Evolutionary conservation across 2,329 filamentous ascomycete genomes (phyloP), one percentile per base, ranked within the genome.

Genomic region (Fusarium sambucinum): DNA sequence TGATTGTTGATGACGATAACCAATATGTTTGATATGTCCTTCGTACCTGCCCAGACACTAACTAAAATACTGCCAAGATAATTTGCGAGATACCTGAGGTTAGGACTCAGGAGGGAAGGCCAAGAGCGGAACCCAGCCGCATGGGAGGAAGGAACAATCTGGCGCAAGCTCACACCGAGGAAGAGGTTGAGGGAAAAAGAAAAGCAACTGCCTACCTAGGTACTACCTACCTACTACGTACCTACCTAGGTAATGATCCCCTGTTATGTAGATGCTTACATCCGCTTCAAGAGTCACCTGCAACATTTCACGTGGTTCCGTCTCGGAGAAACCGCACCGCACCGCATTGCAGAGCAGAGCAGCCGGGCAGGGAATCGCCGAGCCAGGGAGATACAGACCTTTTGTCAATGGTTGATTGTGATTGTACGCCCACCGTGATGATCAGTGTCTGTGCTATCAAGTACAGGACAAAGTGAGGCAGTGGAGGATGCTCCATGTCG

Each of bases 381-480:
- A 50, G 46, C 32, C 30, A 25, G 13, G 21, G 32, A 50, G 30
- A 32, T 32, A 50, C 23, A 30, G 46, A 35, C 32, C 46, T 48
- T 48, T 48, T 48, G 46, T 48, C 14, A 47, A 23, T 23, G 32
- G 35, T 23, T 35, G 21, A 64, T 65, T 37, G 54, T 65, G 44
- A 46, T 57, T 54, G 64, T 67, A 57, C 47, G 32, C 19, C 21
- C 23, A 63, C 63, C 47, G 46, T 62, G 51, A 60, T 69, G 66
- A 68, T 66, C 66, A 66, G 53, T 68, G 65, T 56, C 65, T 47
- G 65, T 68, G 59, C 64, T 55, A 60, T 37, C 19, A 46, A 41
- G 27, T 32, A 21, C 44, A 55, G 27, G 27, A 27, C 27, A 27
- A 27, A 27, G 6, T 7, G 27, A 27, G 27, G 27, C 27, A 27